Evolutionary conservation across 2,329 filamentous ascomycete genomes (phyloP).

Genomic region (Escovopsis weberi): DNA sequence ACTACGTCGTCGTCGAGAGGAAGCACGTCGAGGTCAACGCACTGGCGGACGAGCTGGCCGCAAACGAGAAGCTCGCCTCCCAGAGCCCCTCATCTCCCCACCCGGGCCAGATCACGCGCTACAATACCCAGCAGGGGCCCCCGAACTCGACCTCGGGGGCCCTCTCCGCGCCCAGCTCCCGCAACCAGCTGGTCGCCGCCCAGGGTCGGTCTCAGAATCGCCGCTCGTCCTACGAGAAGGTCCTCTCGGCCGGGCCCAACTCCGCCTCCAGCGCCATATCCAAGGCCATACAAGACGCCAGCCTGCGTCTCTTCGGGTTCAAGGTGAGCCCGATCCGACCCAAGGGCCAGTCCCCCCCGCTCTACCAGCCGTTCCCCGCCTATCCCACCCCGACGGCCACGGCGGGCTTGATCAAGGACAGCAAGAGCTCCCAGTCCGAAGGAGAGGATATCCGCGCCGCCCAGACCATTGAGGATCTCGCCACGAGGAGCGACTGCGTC

Average conservation of each 20-base stretch:
- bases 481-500: conserved; percentile 86
- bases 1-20: conserved; percentile 94
- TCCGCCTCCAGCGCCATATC: conserved; percentile 85
- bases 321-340: conserved; percentile 51
- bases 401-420: conserved; percentile 52
- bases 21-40: conserved; percentile 92
- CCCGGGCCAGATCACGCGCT: conserved; percentile 51
- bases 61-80: conserved; percentile 50
- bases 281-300: conserved; percentile 90
- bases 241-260: conserved; percentile 50
- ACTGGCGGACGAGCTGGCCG: conserved; percentile 85
- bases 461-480: conserved; percentile 77
- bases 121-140: conserved; percentile 63
- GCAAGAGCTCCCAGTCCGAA: conserved; percentile 35
- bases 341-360: conserved; percentile 57
- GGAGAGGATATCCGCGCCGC: conserved; percentile 73
- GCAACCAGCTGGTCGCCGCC: conserved; percentile 59
- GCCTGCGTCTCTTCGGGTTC: conserved; percentile 57
- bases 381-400: conserved; percentile 57
- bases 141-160: conserved; percentile 57
- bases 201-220: conserved; percentile 60
- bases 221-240: conserved; percentile 65
- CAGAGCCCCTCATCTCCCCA: conserved; percentile 37
- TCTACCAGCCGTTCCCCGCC: conserved; percentile 69
- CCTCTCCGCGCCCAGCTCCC: conserved; percentile 49